Percentiles rank a stretch among this genome's conserved stretches.
These are phyloP conservation scores for Fusarium globosum DNA, from an alignment of 2,329 filamentous ascomycete genomes.

Conservation along the genomic window DNA sequence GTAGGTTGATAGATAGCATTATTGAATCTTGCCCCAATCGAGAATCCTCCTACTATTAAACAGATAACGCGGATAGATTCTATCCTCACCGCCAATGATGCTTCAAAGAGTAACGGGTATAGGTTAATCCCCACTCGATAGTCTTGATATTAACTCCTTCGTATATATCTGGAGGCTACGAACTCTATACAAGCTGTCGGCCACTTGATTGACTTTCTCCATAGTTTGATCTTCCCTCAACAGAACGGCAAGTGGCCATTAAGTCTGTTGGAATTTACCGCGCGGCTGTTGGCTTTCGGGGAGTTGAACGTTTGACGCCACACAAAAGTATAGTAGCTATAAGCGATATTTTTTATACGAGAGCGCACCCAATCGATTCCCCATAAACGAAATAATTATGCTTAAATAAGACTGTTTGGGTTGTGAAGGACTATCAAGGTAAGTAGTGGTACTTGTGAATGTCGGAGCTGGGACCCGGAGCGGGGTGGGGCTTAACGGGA, in stretches of 20 bases:
- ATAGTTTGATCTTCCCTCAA: not conserved
- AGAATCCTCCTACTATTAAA: no score
- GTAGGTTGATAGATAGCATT: not conserved
- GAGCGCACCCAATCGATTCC: not conserved
- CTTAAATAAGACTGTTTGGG: not conserved
- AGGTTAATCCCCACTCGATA: no score
- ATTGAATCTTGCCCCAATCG: not conserved
- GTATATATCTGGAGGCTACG: no score
- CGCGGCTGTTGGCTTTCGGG: not conserved
- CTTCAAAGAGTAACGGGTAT: no score
- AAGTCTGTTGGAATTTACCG: not conserved
- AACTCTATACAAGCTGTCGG: not conserved
- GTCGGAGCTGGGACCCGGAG: not conserved
- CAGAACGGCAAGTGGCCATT: not conserved
- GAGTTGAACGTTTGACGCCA: not conserved
- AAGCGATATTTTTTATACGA: not conserved
- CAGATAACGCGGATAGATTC: no score
- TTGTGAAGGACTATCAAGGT: not conserved
- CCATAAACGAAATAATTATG: not conserved
- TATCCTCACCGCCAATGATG: not conserved
- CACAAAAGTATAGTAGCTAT: not conserved
- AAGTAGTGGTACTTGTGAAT: not conserved
- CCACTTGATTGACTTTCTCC: not conserved
- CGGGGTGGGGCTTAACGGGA: not conserved
- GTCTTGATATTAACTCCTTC: not conserved